A percentile compares a stretch with the other conserved stretches of the same genome.
Conservation (phyloP, 2,329 filamentous ascomycete genomes). For the Zopfia rhizophila region DNA sequence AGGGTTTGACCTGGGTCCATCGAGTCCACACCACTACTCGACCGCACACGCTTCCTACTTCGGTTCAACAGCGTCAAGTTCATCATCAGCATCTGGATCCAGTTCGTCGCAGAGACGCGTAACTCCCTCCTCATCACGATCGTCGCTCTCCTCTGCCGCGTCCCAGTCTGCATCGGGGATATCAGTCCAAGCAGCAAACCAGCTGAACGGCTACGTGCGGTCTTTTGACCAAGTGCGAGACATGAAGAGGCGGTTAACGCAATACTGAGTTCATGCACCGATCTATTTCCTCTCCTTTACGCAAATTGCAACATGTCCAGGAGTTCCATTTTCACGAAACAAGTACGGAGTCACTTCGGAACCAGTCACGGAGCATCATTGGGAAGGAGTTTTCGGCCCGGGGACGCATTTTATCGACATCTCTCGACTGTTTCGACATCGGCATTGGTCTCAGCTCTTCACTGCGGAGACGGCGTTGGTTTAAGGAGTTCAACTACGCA, state of each 20-base stretch:
- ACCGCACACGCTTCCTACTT: conserved; percentile 52
- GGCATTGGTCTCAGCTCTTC: conserved; percentile 17
- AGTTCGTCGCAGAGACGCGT: no score
- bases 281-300: conserved; percentile 11
- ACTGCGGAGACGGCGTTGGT: conserved; percentile 16
- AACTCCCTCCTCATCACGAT: conserved; percentile 84
- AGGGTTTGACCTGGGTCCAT: conserved; percentile 54
- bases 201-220: conserved; percentile 85
- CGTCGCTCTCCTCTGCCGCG: conserved; percentile 79
- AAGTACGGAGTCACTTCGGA: no score
- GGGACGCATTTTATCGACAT: background rate
- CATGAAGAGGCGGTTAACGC: conserved; percentile 56
- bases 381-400: conserved; percentile 13
- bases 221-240: conserved; percentile 86
- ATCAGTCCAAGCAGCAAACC: conserved; percentile 79
- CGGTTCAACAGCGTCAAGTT: conserved; percentile 33
- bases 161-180: conserved; percentile 63
- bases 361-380: conserved; percentile 15
- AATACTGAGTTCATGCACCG: conserved; percentile 31
- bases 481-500: conserved; percentile 14
- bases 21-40: conserved; percentile 54
- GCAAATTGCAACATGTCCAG: conserved; percentile 12
- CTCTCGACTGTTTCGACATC: conserved; percentile 9
- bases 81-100: conserved; percentile 55
- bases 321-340: conserved; percentile 16